A percentile compares a stretch with the other conserved stretches of the same genome.
Evolutionary conservation across 768 basidiomycete genomes (phyloP).

Genomic region (Kwoniella bestiolae): DNA sequence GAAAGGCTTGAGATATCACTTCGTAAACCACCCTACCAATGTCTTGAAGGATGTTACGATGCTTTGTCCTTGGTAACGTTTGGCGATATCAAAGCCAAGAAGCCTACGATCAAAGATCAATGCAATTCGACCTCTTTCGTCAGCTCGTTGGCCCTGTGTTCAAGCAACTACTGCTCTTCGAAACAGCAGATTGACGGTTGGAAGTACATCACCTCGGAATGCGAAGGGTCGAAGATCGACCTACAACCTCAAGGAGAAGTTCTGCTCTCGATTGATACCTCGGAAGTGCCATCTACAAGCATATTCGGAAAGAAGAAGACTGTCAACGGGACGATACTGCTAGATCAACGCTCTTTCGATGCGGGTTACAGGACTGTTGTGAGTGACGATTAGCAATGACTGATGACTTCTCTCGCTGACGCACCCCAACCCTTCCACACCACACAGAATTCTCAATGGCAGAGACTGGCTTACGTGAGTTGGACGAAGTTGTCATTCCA

Average conservation of each 20-base stretch:
- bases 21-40: conserved; percentile 1
- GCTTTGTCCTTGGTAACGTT: conserved; percentile 1
- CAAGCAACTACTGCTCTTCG: conserved; percentile 3
- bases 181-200: conserved; percentile 8
- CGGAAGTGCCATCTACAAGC: neutral
- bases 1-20: neutral
- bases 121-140: conserved; percentile 14
- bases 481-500: too few species aligned
- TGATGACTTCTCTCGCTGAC: neutral
- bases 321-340: conserved; percentile 4
- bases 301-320: conserved; percentile 6
- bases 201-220: conserved; percentile 7
- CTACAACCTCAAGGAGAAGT: neutral
- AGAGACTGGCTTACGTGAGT: conserved; percentile 6
- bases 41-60: conserved; percentile 16
- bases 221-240: conserved; percentile 4
- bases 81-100: conserved; percentile 15
- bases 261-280: neutral
- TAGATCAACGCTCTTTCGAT: conserved; percentile 4
- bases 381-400: too few species aligned
- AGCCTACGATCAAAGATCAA: conserved; percentile 5
- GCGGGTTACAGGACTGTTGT: conserved; percentile 13
- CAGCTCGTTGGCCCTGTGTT: conserved; percentile 10
- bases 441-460: neutral
- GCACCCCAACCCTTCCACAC: too few species aligned